phyloP scores from a whole-genome alignment of 2,329 filamentous ascomycete species.

The Zymoseptoria crescenta region DNA sequence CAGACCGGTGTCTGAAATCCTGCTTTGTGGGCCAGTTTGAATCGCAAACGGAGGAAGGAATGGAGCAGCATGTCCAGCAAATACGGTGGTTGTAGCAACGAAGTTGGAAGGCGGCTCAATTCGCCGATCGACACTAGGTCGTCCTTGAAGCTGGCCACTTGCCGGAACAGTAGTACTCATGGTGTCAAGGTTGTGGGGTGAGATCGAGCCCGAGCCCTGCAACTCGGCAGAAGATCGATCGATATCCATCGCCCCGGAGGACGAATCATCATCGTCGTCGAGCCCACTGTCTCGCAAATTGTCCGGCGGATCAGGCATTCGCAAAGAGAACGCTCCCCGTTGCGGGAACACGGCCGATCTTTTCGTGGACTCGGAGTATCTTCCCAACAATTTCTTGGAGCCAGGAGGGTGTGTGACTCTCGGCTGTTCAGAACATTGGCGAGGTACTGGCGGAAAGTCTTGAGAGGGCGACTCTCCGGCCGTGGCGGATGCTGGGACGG shows the following conservation, averaged over 20 bases:
- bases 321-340: background rate
- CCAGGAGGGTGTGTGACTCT: background rate
- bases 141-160: too few relatives aligned
- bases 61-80: too few relatives aligned
- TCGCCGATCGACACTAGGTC: too few relatives aligned
- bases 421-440: background rate
- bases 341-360: background rate
- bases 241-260: background rate
- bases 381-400: background rate
- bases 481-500: too few relatives aligned
- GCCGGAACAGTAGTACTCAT: too few relatives aligned
- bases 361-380: background rate
- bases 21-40: too few relatives aligned
- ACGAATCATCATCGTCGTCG: background rate
- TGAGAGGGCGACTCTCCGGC: background rate
- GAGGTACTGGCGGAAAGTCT: background rate
- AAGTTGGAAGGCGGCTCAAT: too few relatives aligned
- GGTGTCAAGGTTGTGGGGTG: background rate
- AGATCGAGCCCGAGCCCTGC: background rate
- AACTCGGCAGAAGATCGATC: background rate
- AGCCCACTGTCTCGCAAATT: background rate
- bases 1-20: too few relatives aligned
- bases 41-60: too few relatives aligned
- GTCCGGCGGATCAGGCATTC: background rate
- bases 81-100: too few relatives aligned